Base-by-base conservation (phyloP, 768 basidiomycete species). In the Trametes cubensis region DNA sequence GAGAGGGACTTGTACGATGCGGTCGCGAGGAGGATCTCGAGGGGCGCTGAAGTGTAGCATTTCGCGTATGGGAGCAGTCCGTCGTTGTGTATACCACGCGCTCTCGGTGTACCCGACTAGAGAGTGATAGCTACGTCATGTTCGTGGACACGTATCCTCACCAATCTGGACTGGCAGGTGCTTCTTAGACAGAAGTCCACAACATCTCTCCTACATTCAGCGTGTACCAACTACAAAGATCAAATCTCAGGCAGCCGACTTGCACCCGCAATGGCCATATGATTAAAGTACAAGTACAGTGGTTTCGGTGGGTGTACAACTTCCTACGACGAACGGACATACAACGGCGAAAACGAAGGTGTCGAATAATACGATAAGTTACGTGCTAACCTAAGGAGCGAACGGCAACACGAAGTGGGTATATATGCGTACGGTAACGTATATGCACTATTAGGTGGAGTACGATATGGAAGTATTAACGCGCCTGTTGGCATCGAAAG, bases 1-100 rank as follows among this genome's bases (percentile, higher is more conserved):
- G 55, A 61, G 40, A 23, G 60, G 28, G 51, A 55, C 7, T 15
- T 62, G 52, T 66, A 66, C 30, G 65, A 60, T 30, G 54, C 30
- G 13, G 64, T 61, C 6, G 60, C 61, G 34, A 52, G 47, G 57
- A 28, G 30, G 50, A 47, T 61, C 8, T 47, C 55, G 34, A 53
- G 51, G 41, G 44, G 18, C 6, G 30, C 42, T 20, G 15, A 48
- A 17, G 21, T 13, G 30, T 53, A 56, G 30, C 7, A 17, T 26
- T 4, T 14, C 21, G 34, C 13, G 38, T 25, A 39, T 13, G 3
- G 2, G 23, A 10, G 6, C 14, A 41, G 39, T 28, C 28, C 28
- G 28, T 28, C 28, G 28, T 28, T 28, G 28, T 28, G 28, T 7
- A 28, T 7, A 4, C 28, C 28, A 4, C 3, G 28, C 28, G 4